These are phyloP conservation scores for Naganishia onofrii DNA, from an alignment of 768 basidiomycete genomes.

Conservation along the genomic window DNA sequence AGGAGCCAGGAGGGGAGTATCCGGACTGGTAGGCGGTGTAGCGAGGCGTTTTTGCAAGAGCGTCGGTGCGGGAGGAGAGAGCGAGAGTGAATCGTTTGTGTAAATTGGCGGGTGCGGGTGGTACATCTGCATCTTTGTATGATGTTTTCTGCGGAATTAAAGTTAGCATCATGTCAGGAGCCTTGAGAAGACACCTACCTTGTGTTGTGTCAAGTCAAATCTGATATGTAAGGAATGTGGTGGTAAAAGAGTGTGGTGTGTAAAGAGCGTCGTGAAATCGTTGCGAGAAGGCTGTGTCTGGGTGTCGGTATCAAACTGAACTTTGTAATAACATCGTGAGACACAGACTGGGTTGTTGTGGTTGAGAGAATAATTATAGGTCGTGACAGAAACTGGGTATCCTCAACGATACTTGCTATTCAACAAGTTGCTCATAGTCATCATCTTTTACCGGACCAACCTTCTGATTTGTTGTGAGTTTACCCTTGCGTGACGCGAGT, in stretches of 20 bases:
- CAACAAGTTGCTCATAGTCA: background rate
- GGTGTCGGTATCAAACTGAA: slow-evolving; percentile 1
- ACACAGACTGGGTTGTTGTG: background rate
- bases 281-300: background rate
- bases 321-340: background rate
- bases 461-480: slow-evolving; percentile 20
- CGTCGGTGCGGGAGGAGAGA: slow-evolving; percentile 11
- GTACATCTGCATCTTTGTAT: slow-evolving; percentile 24
- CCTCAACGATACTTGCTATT: background rate
- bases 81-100: slow-evolving; percentile 19
- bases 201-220: background rate
- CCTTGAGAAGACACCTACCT: background rate
- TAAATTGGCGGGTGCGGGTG: slow-evolving; percentile 6
- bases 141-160: background rate
- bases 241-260: slow-evolving; percentile 23
- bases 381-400: background rate
- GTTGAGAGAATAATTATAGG: slow-evolving; percentile 16
- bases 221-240: slow-evolving; percentile 12
- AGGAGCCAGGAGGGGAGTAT: slow-evolving; percentile 6
- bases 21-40: slow-evolving; percentile 13
- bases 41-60: slow-evolving; percentile 16
- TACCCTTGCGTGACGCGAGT: slow-evolving; percentile 19
- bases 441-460: background rate
- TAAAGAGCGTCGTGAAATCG: slow-evolving; percentile 14
- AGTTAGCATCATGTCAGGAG: background rate